Evolutionary conservation across 495 filamentous ascomycete genomes (phyloP), one percentile per base, ranked within the genome.

Genomic region (Glutinoglossum americanum): DNA sequence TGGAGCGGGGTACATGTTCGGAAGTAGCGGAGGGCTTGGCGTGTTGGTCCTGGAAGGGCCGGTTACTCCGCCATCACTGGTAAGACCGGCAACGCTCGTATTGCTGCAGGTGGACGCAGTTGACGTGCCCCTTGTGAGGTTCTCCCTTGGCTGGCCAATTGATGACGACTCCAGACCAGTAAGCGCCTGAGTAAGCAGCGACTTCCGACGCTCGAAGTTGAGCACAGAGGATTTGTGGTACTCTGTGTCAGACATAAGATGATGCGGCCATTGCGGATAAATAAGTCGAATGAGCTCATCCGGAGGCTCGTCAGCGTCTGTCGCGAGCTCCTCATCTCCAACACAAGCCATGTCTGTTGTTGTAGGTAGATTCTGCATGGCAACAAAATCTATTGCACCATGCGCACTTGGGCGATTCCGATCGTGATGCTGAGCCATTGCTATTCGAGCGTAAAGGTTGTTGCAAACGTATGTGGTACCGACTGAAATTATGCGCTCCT

Each of bases 61-160:
- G n/a, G 89, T 94, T 44, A 87, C 69, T 51, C 86, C 90, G 41
- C 84, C 92, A 64, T 94, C 92, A 68, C 88, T 94, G 28, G 87
- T 95, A 56, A 94, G 72, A 60, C 94, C 89, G 26, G 81, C 82
- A 1, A 85, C 89, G 15, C 89, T 94, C 51, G 84, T 72, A 56
- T 80, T 73, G 70, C 86, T 93, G 60, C 77, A 70, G 63, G 83
- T 81, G 56, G 89, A 89, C 55, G 81, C 78, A 54, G 55, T 67
- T 74, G 77, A 71, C 76, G 72, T 56, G 62, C 61, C 59, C 71
- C 72, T 54, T 28, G 55, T 26, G 35, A 58, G 62, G n/a, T 60
- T 51, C 28, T 60, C 32, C 57, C 69, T 66, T 53, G 61, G 6
- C 45, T 60, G 51, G 15, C 74, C 72, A 37, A 41, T 32, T 26